Evolutionary conservation across 176 grass and related monocot species (phyloP).

Genomic region (Triticum timopheevii): DNA sequence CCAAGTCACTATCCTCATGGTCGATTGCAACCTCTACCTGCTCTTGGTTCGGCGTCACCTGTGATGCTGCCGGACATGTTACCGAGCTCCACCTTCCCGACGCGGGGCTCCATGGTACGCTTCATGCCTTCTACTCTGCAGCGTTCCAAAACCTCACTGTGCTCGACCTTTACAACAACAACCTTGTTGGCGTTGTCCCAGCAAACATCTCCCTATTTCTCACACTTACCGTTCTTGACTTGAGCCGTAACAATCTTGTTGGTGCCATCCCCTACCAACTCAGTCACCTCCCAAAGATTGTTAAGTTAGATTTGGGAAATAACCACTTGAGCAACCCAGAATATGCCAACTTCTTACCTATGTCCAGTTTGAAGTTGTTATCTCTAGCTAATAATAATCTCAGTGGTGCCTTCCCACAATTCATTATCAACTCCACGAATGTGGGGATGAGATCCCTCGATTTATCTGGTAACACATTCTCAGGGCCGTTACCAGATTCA

Average conservation of each 20-base stretch:
- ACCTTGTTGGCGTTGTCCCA: conserved; percentile 34
- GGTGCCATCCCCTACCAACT: conserved; percentile 23
- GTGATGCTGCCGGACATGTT: conserved; percentile 27
- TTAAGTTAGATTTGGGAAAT: neutral
- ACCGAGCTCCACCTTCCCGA: conserved; percentile 2
- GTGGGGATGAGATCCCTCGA: conserved; percentile 28
- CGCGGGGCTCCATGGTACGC: conserved; percentile 23
- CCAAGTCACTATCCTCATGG: conserved; percentile 22
- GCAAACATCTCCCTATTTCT: conserved; percentile 15
- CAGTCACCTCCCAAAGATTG: neutral
- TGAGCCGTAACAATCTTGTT: neutral
- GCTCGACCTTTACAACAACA: conserved; percentile 35
- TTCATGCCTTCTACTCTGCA: conserved; percentile 31
- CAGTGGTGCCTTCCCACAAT: neutral
- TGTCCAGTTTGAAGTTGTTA: neutral
- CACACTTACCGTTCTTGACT: neutral
- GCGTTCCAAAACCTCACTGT: conserved; percentile 8
- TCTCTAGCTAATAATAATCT: neutral
- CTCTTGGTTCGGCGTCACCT: conserved; percentile 46
- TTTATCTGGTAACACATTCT: conserved; percentile 34
- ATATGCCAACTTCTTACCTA: neutral
- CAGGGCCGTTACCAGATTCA: conserved; percentile 31
- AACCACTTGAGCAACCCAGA: neutral
- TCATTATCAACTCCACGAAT: neutral
- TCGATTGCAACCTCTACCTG: conserved; percentile 41